phyloP scores from a whole-genome alignment of 495 filamentous ascomycete genomes.

The Trichoderma reesei region DNA sequence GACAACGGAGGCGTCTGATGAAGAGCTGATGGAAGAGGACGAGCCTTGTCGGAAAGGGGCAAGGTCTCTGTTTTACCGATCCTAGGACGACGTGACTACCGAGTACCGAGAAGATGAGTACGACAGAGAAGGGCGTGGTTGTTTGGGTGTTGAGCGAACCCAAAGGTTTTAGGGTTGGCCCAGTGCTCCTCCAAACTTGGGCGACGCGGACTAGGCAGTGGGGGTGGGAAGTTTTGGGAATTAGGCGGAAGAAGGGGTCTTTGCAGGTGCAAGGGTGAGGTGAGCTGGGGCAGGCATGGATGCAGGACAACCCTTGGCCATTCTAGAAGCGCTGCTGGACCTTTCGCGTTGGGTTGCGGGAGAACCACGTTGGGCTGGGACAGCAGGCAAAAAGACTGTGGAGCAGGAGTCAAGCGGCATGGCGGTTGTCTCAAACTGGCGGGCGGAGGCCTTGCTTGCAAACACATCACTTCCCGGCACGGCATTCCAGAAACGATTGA shows the following conservation, averaged over 20 bases:
- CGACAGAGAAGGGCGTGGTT: not conserved
- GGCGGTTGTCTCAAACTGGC: not conserved
- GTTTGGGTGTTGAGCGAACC: conserved; percentile 7
- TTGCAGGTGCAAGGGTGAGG: conserved; percentile 3
- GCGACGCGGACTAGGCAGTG: conserved; percentile 2
- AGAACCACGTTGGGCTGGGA: not conserved
- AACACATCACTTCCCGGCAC: not conserved
- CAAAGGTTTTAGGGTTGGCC: conserved; percentile 7
- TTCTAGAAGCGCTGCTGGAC: conserved; percentile 3
- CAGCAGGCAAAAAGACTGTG: conserved; percentile 3
- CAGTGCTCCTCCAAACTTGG: conserved; percentile 1
- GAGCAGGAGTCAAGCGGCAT: not conserved
- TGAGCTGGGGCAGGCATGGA: not conserved
- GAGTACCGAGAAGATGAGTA: not conserved
- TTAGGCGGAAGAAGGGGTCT: not conserved
- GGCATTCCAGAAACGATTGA: conserved; percentile 6
- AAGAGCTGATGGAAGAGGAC: not conserved
- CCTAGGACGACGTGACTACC: not conserved
- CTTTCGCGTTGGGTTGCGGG: conserved; percentile 1
- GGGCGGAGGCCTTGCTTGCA: conserved; percentile 1
- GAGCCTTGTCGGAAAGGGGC: conserved; percentile 2
- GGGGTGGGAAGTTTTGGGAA: not conserved
- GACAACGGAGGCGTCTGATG: not conserved
- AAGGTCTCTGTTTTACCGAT: not conserved
- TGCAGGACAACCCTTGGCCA: conserved; percentile 4